Conservation (phyloP, 2,329 filamentous ascomycete species). For the Leptographium lundbergii region DNA sequence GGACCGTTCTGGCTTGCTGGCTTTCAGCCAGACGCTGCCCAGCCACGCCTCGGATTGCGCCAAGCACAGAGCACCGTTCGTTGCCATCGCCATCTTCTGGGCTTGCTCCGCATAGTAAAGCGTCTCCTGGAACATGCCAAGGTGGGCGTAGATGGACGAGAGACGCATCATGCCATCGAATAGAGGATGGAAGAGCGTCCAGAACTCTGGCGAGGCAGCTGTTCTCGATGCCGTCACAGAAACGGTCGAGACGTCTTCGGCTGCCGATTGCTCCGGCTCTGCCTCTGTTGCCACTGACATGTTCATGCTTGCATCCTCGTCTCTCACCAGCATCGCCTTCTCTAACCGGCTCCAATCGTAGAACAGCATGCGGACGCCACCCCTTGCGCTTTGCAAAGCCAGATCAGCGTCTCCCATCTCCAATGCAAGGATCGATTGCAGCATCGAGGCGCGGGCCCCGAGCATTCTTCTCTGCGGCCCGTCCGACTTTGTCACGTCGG, state of each 20-base stretch:
- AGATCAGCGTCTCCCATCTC: constrained; percentile 46
- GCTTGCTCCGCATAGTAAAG: constrained; percentile 81
- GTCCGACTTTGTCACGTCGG: background rate
- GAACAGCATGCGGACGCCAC: constrained; percentile 42
- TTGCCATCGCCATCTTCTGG: constrained; percentile 58
- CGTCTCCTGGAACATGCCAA: constrained; percentile 80
- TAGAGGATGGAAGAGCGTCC: constrained; percentile 64
- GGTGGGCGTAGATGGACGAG: constrained; percentile 65
- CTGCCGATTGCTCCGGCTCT: background rate
- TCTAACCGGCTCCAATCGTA: constrained; percentile 44
- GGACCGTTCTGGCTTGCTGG: constrained; percentile 47
- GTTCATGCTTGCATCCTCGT: constrained; percentile 13
- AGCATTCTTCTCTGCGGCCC: constrained; percentile 5
- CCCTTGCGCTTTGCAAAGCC: constrained; percentile 44
- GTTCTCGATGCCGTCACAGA: background rate
- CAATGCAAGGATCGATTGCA: constrained; percentile 54
- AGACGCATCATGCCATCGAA: constrained; percentile 61
- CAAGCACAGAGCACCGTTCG: constrained; percentile 46
- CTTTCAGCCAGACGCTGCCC: constrained; percentile 41
- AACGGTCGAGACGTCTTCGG: background rate
- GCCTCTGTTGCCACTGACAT: background rate
- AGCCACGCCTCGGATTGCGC: constrained; percentile 43
- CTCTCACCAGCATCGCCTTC: constrained; percentile 13
- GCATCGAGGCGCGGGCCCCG: constrained; percentile 40
- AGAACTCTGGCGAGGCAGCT: constrained; percentile 48